Percentiles rank a stretch among this genome's conserved stretches.
Evolutionary conservation across 1,139 yeast species (phyloP).

Genomic region (Cylindricascospora bacillispora): DNA sequence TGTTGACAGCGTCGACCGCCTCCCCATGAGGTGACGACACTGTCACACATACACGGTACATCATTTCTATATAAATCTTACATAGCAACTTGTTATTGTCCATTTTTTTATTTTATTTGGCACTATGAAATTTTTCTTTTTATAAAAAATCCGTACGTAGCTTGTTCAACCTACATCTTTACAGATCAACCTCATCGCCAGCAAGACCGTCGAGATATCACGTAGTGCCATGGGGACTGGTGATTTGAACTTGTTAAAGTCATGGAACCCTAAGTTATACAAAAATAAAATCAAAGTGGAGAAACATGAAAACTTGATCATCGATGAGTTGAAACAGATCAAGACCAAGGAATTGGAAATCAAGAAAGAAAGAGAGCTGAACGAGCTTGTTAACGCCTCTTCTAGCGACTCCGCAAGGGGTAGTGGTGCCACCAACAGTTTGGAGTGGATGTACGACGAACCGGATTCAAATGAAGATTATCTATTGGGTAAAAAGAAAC

Average conservation of each 20-base stretch:
- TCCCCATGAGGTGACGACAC: too few species aligned
- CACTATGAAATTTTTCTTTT: too few species aligned
- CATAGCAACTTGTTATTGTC: too few species aligned
- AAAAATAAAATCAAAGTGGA: constrained; percentile 82
- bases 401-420: constrained; percentile 15
- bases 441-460: constrained; percentile 77
- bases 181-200: too few species aligned
- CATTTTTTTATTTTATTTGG: too few species aligned
- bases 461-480: constrained; percentile 33
- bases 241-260: constrained; percentile 77
- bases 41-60: too few species aligned
- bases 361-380: constrained; percentile 48
- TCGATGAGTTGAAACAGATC: constrained; percentile 56
- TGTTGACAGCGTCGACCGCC: too few species aligned
- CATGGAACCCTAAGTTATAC: constrained; percentile 88
- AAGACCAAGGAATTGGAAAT: constrained; percentile 56
- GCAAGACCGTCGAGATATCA: too few species aligned
- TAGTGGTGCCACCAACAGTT: constrained; percentile 36
- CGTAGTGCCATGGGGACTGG: constrained; percentile 58
- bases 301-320: constrained; percentile 68
- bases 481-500: constrained; percentile 37
- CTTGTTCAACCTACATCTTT: too few species aligned
- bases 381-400: constrained; percentile 38
- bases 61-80: too few species aligned
- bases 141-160: too few species aligned